A percentile compares a stretch with the other conserved stretches of the same genome.
phyloP scores from a whole-genome alignment of 805 yeast species.

The Kuraishia cidri region DNA sequence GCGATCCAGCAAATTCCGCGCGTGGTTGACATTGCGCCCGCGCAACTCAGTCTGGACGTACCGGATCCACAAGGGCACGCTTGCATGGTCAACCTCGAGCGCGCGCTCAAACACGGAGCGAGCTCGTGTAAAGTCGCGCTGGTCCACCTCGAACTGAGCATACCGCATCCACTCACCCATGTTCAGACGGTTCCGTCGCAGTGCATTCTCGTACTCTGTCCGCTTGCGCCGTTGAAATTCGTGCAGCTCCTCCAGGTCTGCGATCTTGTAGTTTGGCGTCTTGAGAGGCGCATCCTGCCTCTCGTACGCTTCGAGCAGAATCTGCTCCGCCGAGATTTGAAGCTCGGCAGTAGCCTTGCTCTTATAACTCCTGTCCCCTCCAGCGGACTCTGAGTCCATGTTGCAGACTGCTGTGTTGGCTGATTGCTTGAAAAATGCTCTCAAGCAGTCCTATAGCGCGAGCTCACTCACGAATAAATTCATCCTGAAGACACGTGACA shows the following conservation, averaged over 20 bases:
- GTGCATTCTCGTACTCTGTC: conserved; percentile 77
- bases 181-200: conserved; percentile 75
- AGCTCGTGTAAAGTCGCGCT: conserved; percentile 70
- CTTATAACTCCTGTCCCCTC: conserved; percentile 7
- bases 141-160: conserved; percentile 80
- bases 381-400: no score
- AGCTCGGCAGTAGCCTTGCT: conserved; percentile 34
- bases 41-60: conserved; percentile 75
- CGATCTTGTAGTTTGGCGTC: conserved; percentile 38
- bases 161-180: conserved; percentile 87
- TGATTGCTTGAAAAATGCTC: no score
- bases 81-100: conserved; percentile 61
- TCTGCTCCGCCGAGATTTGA: conserved; percentile 59
- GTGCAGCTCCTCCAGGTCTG: conserved; percentile 73
- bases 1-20: conserved; percentile 75
- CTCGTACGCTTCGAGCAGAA: conserved; percentile 54
- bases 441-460: no score
- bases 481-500: no score
- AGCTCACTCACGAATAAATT: no score
- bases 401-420: no score
- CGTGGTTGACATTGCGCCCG: conserved; percentile 72
- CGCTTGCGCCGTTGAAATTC: conserved; percentile 73
- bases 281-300: conserved; percentile 28
- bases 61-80: conserved; percentile 79
- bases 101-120: conserved; percentile 87